Evolutionary conservation across 2,329 filamentous ascomycete species (phyloP), one percentile per base, ranked within the genome.

Genomic region (Hymenoscyphus fructigenus): DNA sequence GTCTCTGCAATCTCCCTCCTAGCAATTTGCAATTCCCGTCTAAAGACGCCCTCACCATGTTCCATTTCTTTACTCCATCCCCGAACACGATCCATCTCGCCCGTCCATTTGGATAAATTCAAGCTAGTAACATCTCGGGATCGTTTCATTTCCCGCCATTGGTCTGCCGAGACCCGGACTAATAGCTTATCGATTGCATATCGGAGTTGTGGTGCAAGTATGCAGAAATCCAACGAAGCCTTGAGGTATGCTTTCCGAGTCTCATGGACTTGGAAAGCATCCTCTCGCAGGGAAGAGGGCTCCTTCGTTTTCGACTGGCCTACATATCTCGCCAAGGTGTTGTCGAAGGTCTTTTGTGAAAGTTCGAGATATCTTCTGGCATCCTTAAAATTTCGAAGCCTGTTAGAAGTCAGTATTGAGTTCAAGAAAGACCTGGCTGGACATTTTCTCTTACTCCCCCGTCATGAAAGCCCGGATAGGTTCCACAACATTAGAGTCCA

Each of bases 61-160:
- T 97, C 94, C 91, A 99, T 94, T 76, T 97, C 93, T 74, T 90
- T 91, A 64, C 91, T 90, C 95, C 95, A 99, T 36, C 93, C 93
- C 66, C 90, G 88, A 62, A 99, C 89, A 23, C 95, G 88, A 69
- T 97, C 93, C 84, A 99, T 93, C 76, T 98, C 95, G 32, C 84
- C 80, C 15, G 84, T 86, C 83, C 87, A 92, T 69, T 87, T 87
- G 3, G 83, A 82, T 60, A 93, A 89, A 34, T 82, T 79, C 6
- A 78, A 83, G 20, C 82, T 81, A 20, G 87, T 85, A 2, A 85
- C 82, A 62, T 94, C 91, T 60, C 90, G 83, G 1, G 89, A 85
- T 2, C 83, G 81, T 73, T 88, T 91, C 83, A 97, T 89, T 75
- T 98, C 93, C 67, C 88, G 88, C 91, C 92, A 97, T 71, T 96